Conservation (phyloP, 2,329 filamentous ascomycete species). For the Paramyrothecium roridum region DNA sequence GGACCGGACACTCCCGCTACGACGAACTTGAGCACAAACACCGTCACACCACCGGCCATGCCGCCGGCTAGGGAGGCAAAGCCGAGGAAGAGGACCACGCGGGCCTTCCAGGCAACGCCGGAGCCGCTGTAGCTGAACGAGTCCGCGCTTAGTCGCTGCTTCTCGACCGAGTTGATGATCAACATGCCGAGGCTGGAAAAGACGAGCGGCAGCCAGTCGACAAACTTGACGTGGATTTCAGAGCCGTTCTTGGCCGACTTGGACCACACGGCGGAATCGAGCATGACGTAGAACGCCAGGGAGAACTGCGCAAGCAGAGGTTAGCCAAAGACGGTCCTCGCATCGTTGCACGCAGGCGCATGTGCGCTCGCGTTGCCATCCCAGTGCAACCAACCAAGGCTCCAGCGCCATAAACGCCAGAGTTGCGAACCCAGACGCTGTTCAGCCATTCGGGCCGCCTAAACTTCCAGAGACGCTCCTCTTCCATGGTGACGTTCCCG, state of each 20-base stretch:
- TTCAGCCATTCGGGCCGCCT: conserved; percentile 64
- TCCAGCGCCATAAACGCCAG: conserved; percentile 61
- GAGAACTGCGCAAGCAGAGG: conserved; percentile 49
- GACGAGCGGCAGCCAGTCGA: conserved; percentile 68
- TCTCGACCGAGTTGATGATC: conserved; percentile 69
- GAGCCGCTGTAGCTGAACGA: conserved; percentile 60
- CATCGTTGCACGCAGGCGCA: not conserved
- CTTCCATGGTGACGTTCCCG: conserved; percentile 43
- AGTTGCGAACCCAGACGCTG: conserved; percentile 60
- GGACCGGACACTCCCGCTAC: conserved; percentile 57
- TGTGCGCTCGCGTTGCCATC: not conserved
- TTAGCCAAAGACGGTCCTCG: not conserved
- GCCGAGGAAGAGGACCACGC: conserved; percentile 64
- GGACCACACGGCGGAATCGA: conserved; percentile 67
- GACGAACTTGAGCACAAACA: conserved; percentile 64
- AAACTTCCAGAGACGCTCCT: conserved; percentile 67
- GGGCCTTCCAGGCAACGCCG: conserved; percentile 66
- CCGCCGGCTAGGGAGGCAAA: conserved; percentile 64
- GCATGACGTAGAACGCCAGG: conserved; percentile 65
- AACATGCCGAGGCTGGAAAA: conserved; percentile 67
- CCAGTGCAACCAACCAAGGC: conserved; percentile 48
- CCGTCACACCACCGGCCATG: conserved; percentile 67
- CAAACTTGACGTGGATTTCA: conserved; percentile 59
- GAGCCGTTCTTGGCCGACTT: conserved; percentile 58
- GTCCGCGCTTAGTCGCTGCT: conserved; percentile 61